Base-by-base conservation (phyloP, 2,329 filamentous ascomycete species). In the Thielaviopsis euricoi region DNA sequence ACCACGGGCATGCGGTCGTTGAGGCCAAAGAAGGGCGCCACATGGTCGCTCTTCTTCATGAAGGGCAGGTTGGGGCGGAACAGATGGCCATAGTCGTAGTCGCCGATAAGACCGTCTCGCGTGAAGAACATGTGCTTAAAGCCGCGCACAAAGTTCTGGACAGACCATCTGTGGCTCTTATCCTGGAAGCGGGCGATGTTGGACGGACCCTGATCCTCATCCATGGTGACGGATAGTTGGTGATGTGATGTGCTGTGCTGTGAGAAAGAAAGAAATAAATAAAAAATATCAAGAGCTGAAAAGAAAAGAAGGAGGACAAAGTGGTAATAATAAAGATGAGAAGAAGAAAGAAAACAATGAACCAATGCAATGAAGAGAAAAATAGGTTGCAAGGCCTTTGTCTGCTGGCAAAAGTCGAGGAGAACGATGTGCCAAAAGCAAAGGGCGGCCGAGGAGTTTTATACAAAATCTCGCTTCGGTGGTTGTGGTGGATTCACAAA, bases 81-180 rank as follows among this genome's bases (percentile, higher is more conserved):
- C 48, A 96, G 82, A 66, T 89, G 93, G 40, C 69, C 86, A 77
- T 96, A 96, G 76, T 96, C 86, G 70, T 96, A 96, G 64, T 82
- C 77, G 62, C 90, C 90, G 58, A 96, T 70, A 25, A 95, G 76
- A 13, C 90, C 90, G 1, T 89, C 78, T 61, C 74, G 82, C 52
- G 78, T 81, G 57, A 76, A 70, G 62, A 81, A 75, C 6, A 72
- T 70, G 60, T 70, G 71, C 33, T 60, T 61, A 21, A 69, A 43
- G 22, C 64, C 60, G 13, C 48, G 43, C n/a, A 58, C 5, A 17
- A 58, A 50, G 58, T 43, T 64, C 52, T 63, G 62, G 51, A 66
- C 61, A 25, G 66, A 66, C 55, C 66, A 60, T 37, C 62, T 21
- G 54, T 69, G 58, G 52, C 53, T 37, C 63, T 61, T 64, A 66